A percentile compares a stretch with the other conserved stretches of the same genome.
Conservation (phyloP, 306 rosid genomes). For the Fragaria vesca region DNA sequence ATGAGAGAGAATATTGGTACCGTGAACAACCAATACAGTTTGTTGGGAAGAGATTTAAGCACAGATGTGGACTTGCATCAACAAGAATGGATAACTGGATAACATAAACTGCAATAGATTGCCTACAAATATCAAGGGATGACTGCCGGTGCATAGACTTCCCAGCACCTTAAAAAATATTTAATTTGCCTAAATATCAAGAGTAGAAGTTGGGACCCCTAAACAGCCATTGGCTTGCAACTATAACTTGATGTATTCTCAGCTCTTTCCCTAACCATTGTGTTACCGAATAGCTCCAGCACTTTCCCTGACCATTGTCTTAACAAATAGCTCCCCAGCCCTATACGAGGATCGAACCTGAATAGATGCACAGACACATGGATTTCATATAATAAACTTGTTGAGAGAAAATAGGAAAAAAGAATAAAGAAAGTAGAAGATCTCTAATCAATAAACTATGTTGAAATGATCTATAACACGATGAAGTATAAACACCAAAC, state of each 20-base stretch:
- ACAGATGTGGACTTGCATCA: no score
- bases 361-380: slow-evolving; percentile 1
- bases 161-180: not conserved
- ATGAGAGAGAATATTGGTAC: no score
- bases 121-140: no score
- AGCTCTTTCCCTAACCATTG: not conserved
- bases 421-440: not conserved
- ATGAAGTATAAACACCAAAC: not conserved
- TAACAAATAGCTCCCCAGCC: slow-evolving; percentile 93
- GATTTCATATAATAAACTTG: not conserved
- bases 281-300: slow-evolving; percentile 18
- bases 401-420: not conserved
- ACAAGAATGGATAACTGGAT: no score
- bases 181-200: not conserved
- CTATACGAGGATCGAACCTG: slow-evolving; percentile 95
- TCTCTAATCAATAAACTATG: not conserved
- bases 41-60: no score
- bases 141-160: no score
- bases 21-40: no score
- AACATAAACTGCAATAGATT: no score
- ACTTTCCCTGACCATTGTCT: slow-evolving; percentile 75
- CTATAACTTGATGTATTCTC: not conserved
- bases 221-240: not conserved
- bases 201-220: not conserved
- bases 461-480: not conserved